These are phyloP conservation scores for Coix lacrymajobi DNA, from an alignment of 176 grass and related monocot species.

Conservation along the genomic window DNA sequence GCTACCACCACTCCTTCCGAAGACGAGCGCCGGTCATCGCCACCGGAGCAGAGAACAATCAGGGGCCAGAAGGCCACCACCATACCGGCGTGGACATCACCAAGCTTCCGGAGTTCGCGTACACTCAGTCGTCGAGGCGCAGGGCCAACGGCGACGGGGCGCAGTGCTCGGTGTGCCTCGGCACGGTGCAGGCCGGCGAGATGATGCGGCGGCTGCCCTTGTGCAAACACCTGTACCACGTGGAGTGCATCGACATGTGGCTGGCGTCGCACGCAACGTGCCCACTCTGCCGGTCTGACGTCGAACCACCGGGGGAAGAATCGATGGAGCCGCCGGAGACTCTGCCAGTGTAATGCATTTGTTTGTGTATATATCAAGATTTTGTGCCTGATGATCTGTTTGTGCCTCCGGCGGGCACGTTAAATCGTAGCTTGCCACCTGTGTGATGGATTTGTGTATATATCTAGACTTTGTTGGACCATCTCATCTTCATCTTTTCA, in stretches of 20 bases:
- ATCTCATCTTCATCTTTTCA: neutral
- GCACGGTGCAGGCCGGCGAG: constrained; percentile 23
- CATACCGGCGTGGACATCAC: constrained; percentile 11
- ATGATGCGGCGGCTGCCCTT: constrained; percentile 36
- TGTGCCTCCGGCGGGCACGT: neutral
- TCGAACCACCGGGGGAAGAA: neutral
- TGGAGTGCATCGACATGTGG: constrained; percentile 56
- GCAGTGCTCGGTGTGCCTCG: constrained; percentile 48
- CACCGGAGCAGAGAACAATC: neutral
- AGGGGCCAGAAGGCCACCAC: neutral
- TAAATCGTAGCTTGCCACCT: neutral
- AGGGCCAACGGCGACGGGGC: neutral
- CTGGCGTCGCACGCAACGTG: constrained; percentile 34
- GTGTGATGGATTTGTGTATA: neutral
- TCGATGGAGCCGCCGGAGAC: neutral
- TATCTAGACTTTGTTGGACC: neutral
- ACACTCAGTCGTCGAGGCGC: constrained; percentile 17
- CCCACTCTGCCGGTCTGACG: constrained; percentile 30
- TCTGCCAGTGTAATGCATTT: constrained; percentile 16
- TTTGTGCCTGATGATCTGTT: neutral
- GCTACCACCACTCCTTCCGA: neutral
- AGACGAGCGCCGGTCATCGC: constrained; percentile 21
- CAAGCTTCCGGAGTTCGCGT: constrained; percentile 36
- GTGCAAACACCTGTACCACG: constrained; percentile 47
- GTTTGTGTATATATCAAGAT: too few species aligned